phyloP scores from a whole-genome alignment of 2,329 filamentous ascomycete species.

The Sarocladium brachiariae region DNA sequence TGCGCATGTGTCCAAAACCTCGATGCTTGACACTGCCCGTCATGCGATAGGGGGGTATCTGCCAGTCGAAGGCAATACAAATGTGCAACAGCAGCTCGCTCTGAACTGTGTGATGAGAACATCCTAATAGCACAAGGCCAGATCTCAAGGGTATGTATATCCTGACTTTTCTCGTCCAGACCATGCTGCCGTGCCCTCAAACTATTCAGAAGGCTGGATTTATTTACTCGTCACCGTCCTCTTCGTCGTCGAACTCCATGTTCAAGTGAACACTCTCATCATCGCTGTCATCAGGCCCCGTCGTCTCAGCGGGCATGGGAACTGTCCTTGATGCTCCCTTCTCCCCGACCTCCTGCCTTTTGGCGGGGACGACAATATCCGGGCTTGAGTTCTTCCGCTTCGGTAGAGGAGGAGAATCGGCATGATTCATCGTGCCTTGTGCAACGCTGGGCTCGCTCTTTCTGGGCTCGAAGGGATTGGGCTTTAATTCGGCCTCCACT shows the following conservation, averaged over 20 bases:
- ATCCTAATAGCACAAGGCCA: no score
- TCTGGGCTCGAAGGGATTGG: constrained; percentile 29
- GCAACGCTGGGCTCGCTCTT: constrained; percentile 12
- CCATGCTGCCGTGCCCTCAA: no score
- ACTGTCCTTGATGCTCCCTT: constrained; percentile 12
- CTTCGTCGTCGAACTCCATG: constrained; percentile 50
- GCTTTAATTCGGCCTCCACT: constrained; percentile 20
- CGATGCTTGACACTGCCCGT: no score
- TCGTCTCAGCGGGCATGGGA: constrained; percentile 13
- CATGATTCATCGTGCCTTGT: constrained; percentile 12
- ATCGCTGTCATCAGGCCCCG: constrained; percentile 37
- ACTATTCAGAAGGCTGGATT: constrained; percentile 14
- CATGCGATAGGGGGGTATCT: no score
- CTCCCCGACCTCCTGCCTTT: constrained; percentile 32
- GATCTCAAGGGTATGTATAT: no score
- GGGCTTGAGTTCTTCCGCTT: constrained; percentile 34
- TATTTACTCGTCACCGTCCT: constrained; percentile 29
- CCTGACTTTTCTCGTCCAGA: no score
- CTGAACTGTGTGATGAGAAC: no score
- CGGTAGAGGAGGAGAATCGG: constrained; percentile 20
- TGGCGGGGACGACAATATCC: constrained; percentile 25
- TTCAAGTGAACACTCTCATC: constrained; percentile 53
- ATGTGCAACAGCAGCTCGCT: no score
- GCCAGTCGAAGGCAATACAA: no score
- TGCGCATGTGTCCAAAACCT: no score